Evolutionary conservation across 78 protist species (phyloP).

Genomic region (Monosiga brevicollis): DNA sequence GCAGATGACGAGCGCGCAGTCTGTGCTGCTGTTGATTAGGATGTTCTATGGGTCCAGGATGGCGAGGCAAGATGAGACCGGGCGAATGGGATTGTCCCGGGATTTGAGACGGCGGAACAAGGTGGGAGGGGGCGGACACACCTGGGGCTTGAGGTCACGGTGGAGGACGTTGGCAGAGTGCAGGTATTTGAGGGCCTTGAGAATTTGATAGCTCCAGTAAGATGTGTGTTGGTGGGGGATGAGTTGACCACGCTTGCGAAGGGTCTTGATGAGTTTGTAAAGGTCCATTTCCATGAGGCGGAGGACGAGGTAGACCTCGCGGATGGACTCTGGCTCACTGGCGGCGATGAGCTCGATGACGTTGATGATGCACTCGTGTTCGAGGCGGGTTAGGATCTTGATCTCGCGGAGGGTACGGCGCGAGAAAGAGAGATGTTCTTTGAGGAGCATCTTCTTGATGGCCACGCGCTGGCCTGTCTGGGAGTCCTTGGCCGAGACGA

Average conservation of each 20-base stretch:
- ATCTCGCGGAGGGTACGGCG: slow-evolving; percentile 93
- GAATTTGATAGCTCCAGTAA: slow-evolving; percentile 87
- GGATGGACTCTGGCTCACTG: slow-evolving; percentile 5
- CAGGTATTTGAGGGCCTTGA: slow-evolving; percentile 81
- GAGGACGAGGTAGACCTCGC: slow-evolving; percentile 73
- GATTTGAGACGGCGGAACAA: too few relatives aligned
- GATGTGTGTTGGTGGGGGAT: slow-evolving; percentile 88
- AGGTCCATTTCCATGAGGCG: slow-evolving; percentile 96
- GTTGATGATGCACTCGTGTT: slow-evolving; percentile 49
- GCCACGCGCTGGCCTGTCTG: background rate
- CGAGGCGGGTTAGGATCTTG: slow-evolving; percentile 42
- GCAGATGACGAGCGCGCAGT: too few relatives aligned
- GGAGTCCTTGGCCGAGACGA: slow-evolving; percentile 12
- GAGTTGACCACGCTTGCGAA: too few relatives aligned
- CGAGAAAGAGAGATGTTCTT: slow-evolving; percentile 73
- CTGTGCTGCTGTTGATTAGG: too few relatives aligned
- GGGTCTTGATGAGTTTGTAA: slow-evolving; percentile 74
- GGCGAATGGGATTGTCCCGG: too few relatives aligned
- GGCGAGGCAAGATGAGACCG: too few relatives aligned
- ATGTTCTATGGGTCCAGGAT: too few relatives aligned
- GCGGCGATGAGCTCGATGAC: slow-evolving; percentile 10
- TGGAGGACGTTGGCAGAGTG: slow-evolving; percentile 91
- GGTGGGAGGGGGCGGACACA: too few relatives aligned
- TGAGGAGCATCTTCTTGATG: slow-evolving; percentile 17
- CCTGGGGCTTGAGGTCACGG: slow-evolving; percentile 85